Conservation (phyloP, 495 filamentous ascomycete species). For the Aspergillus egyptiacus region DNA sequence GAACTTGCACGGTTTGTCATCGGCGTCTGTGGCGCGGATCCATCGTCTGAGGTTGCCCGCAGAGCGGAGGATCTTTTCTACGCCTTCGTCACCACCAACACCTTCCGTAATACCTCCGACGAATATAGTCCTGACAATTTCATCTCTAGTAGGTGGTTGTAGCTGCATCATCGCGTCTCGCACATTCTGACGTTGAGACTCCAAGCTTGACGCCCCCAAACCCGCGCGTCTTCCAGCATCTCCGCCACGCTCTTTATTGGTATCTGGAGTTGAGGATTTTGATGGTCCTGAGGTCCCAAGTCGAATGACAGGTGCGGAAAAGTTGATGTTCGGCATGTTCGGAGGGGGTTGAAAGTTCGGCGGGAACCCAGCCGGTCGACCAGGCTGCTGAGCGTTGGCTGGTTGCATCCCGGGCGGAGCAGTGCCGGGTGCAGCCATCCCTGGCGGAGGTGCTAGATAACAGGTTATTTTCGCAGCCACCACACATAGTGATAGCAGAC, state of each 20-base stretch:
- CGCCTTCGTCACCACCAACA: constrained; percentile 67
- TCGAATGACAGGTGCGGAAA: constrained; percentile 93
- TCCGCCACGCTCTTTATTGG: constrained; percentile 40
- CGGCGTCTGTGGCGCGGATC: constrained; percentile 74
- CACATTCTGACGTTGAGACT: constrained; percentile 62
- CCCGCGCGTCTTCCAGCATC: constrained; percentile 58
- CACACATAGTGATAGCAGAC: constrained; percentile 22
- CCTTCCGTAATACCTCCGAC: constrained; percentile 80
- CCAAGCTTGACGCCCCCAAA: constrained; percentile 58
- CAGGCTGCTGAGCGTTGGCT: constrained; percentile 57
- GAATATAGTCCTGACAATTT: constrained; percentile 86
- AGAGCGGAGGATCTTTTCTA: constrained; percentile 73
- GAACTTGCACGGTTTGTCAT: constrained; percentile 80
- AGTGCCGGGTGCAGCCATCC: constrained; percentile 74
- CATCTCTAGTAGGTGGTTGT: constrained; percentile 80
- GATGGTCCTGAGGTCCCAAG: constrained; percentile 66
- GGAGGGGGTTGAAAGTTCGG: constrained; percentile 83
- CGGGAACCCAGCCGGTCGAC: constrained; percentile 72
- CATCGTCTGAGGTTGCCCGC: constrained; percentile 78
- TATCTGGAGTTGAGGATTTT: constrained; percentile 55
- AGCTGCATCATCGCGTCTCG: constrained; percentile 72
- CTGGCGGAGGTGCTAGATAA: constrained; percentile 44
- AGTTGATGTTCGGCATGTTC: constrained; percentile 97
- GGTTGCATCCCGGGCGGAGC: constrained; percentile 75
- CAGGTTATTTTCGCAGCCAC: constrained; percentile 9